Percentiles rank a stretch among this genome's conserved stretches.
These are phyloP conservation scores for Salisapilia sapeloensis DNA, from an alignment of 352 stramenopile species.

Conservation along the genomic window DNA sequence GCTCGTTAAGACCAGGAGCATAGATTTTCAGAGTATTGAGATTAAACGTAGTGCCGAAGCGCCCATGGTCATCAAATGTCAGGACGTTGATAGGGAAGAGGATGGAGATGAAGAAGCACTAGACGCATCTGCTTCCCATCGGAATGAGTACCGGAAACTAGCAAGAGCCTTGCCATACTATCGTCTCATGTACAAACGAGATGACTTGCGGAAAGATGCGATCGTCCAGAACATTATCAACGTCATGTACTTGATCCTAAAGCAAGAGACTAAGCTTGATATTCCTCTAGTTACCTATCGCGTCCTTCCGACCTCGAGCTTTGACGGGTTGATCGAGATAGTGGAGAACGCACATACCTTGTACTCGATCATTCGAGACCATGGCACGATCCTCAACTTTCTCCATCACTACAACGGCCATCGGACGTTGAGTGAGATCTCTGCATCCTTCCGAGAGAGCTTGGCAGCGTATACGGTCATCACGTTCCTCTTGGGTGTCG, in stretches of 20 bases:
- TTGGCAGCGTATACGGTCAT: conserved; percentile 98
- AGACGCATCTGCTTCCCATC: not conserved
- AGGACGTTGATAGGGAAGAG: conserved; percentile 52
- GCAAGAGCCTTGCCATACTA: conserved; percentile 22
- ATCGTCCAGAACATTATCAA: conserved; percentile 83
- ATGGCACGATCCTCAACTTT: conserved; percentile 73
- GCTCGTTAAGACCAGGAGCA: conserved; percentile 42
- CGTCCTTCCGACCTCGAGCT: conserved; percentile 69
- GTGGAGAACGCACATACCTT: conserved; percentile 75
- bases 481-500: conserved; percentile 98
- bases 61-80: conserved; percentile 66
- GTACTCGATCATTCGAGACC: conserved; percentile 73
- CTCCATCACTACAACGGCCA: conserved; percentile 75
- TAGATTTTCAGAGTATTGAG: conserved; percentile 57
- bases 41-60: conserved; percentile 71
- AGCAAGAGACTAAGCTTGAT: conserved; percentile 63
- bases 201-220: conserved; percentile 70
- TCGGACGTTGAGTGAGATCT: conserved; percentile 73
- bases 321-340: conserved; percentile 75
- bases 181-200: conserved; percentile 78
- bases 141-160: not conserved
- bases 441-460: conserved; percentile 74
- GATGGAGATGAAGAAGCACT: conserved; percentile 23
- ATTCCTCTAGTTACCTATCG: conserved; percentile 75
- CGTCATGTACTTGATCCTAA: conserved; percentile 79